Evolutionary conservation across 148 eudicot species (phyloP), one percentile per base, ranked within the genome.

Genomic region (Rhododendron griersonianum): DNA sequence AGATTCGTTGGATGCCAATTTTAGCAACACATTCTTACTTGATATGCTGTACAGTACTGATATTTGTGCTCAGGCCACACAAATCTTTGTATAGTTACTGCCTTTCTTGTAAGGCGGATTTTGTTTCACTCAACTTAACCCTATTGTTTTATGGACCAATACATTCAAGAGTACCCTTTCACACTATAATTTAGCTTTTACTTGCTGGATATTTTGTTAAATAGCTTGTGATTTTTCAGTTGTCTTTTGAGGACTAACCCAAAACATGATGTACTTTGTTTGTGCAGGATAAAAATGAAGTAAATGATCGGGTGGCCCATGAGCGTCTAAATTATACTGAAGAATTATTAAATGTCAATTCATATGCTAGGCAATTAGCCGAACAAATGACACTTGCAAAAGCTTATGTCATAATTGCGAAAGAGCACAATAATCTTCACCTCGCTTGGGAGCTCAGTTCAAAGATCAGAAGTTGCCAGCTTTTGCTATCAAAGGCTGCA

Each of bases 371-470:
- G 87, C 98, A 93, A 87, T 89, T 95, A 91, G 89, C 95, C 25
- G 96, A 95, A 82, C 98, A 93, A 88, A 91, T 93, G 90, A 91
- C 90, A 59, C 95, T 95, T 55, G 95, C 98, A 87, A 95, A 93
- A 90, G 95, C 98, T 19, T 95, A 95, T 78, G 93, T 95, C 13
- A 82, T 95, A 71, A 93, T 95, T 81, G 96, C 98, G n/a, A 95
- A 95, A 87, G 96, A 93, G 85, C 98, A 95, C 87, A 95, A 89
- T 47, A 89, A 93, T 83, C 94, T 92, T 84, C 95, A 91, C 83
- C 95, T 95, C 86, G 95, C 98, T 67, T 95, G 98, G 98, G 90
- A 92, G 86, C 91, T 95, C 71, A 93, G 94, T 88, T 90, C 93
- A 73, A 90, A 82, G 84, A 93, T 95, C 82, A 89, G 98, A 93